Conservation (phyloP, 768 basidiomycete genomes). For the Postia placenta region DNA sequence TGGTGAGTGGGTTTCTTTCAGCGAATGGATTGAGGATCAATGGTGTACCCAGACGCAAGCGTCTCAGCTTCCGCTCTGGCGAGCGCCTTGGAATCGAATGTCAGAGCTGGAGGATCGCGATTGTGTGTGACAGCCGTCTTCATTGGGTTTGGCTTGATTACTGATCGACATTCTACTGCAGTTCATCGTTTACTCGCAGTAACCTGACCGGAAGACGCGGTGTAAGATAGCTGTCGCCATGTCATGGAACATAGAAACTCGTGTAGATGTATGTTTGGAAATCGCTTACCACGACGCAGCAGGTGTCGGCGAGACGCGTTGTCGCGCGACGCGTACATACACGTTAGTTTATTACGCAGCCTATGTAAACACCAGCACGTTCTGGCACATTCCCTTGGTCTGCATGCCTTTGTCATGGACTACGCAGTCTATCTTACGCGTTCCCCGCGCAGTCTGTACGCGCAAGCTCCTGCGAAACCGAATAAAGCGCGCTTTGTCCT, state of each 20-base stretch:
- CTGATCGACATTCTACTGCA: conserved; percentile 25
- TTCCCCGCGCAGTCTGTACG: conserved; percentile 1
- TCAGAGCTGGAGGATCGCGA: conserved; percentile 57
- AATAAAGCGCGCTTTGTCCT: not conserved
- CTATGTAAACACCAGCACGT: too few species aligned
- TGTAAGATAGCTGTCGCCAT: conserved; percentile 1
- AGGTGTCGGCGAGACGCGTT: not conserved
- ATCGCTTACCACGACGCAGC: not conserved
- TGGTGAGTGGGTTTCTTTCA: conserved; percentile 41
- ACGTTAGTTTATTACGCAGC: too few species aligned
- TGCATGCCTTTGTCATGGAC: conserved; percentile 5
- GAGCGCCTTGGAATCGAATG: conserved; percentile 74
- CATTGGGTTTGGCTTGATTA: not conserved
- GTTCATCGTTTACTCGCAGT: conserved; percentile 20
- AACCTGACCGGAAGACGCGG: conserved; percentile 9
- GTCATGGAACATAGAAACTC: not conserved
- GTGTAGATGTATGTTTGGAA: not conserved
- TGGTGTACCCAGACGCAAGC: conserved; percentile 48
- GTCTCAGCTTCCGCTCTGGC: conserved; percentile 76
- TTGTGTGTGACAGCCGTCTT: conserved; percentile 48
- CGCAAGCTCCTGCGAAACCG: conserved; percentile 8
- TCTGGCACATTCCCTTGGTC: conserved; percentile 13
- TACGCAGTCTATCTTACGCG: not conserved
- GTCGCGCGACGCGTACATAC: not conserved
- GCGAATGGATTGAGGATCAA: not conserved